Conservation (phyloP, 139 green algal genomes). For the Ettlia oleoabundans region DNA sequence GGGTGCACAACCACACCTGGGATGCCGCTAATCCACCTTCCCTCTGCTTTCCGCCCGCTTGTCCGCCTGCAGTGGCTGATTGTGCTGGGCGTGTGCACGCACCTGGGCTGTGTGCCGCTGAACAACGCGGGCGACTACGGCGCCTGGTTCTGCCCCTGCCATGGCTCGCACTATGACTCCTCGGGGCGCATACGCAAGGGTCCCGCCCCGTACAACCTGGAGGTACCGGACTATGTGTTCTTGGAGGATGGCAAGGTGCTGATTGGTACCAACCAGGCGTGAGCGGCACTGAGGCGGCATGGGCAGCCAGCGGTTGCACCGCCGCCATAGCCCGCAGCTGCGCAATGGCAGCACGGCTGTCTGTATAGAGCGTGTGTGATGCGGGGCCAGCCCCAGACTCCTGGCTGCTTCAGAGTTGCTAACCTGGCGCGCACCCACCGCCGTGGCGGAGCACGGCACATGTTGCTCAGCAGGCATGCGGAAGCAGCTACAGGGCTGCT, state of each 20-base stretch:
- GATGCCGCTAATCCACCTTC: neutral
- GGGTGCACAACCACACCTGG: too few relatives aligned
- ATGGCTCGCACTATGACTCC: constrained; percentile 97
- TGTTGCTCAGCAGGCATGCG: too few relatives aligned
- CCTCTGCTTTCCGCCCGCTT: neutral
- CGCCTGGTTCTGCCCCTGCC: constrained; percentile 90
- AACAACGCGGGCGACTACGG: constrained; percentile 96
- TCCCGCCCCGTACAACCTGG: constrained; percentile 97
- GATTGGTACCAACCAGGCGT: constrained; percentile 20
- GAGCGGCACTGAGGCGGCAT: neutral
- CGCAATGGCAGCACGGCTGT: too few relatives aligned
- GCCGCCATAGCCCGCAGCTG: too few relatives aligned
- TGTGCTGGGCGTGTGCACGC: constrained; percentile 98
- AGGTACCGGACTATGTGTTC: constrained; percentile 56
- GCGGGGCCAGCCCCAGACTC: too few relatives aligned
- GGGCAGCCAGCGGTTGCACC: neutral
- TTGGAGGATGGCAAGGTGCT: constrained; percentile 32
- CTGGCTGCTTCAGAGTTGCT: too few relatives aligned
- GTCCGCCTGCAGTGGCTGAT: constrained; percentile 91
- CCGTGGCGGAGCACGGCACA: too few relatives aligned
- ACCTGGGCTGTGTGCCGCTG: constrained; percentile 98
- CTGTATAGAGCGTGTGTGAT: too few relatives aligned
- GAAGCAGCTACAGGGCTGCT: too few relatives aligned
- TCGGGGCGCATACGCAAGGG: constrained; percentile 95
- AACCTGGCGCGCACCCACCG: too few relatives aligned